A percentile compares a stretch with the other conserved stretches of the same genome.
These are phyloP conservation scores for Triticum turgidum DNA, from an alignment of 176 grass and related monocot species.

Conservation along the genomic window DNA sequence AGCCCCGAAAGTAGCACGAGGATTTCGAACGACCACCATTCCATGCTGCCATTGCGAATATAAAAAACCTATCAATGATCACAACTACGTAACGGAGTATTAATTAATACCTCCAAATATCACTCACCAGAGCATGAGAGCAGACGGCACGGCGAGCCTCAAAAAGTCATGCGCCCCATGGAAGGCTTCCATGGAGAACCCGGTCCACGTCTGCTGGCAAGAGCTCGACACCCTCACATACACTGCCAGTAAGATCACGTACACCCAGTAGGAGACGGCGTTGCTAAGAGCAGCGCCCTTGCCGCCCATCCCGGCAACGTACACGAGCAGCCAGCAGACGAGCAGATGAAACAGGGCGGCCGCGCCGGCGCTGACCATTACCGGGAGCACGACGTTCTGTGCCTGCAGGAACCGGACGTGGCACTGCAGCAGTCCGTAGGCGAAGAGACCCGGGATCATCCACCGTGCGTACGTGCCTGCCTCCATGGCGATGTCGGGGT, in stretches of 20 bases:
- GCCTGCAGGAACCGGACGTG: constrained; percentile 16
- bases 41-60: constrained; percentile 13
- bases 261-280: constrained; percentile 31
- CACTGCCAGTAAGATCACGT: background rate
- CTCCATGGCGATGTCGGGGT: constrained; percentile 36
- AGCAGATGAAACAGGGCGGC: background rate
- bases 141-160: background rate
- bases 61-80: background rate
- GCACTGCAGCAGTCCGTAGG: constrained; percentile 33
- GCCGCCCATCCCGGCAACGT: background rate
- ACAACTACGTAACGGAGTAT: too few species aligned
- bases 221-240: constrained; percentile 12
- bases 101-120: background rate
- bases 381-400: background rate
- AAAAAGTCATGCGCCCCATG: background rate
- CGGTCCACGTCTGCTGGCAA: constrained; percentile 33
- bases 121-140: constrained; percentile 38
- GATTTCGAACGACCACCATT: constrained; percentile 36
- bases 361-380: background rate
- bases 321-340: constrained; percentile 10
- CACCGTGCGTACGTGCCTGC: constrained; percentile 42
- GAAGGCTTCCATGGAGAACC: constrained; percentile 27
- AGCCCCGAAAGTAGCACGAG: background rate
- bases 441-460: constrained; percentile 45
- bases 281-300: background rate